phyloP scores from a whole-genome alignment of 2,329 filamentous ascomycete species.

The Diaporthe eres region DNA sequence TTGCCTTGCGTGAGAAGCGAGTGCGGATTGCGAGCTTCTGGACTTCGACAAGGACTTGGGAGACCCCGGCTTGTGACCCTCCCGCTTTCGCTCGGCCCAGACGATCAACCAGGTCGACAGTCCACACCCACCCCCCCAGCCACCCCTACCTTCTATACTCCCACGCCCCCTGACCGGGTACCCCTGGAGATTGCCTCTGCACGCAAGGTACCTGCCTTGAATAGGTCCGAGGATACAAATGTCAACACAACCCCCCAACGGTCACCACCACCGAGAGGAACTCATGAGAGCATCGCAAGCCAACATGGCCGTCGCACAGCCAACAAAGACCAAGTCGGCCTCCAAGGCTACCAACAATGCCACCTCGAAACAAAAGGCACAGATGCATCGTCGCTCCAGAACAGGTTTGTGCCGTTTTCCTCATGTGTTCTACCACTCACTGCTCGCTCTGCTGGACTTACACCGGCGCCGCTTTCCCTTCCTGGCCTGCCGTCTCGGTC shows the following conservation, averaged over 20 bases:
- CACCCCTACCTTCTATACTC: constrained; percentile 44
- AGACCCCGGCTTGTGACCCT: constrained; percentile 52
- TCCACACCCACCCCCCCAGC: constrained; percentile 45
- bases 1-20: constrained; percentile 44
- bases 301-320: constrained; percentile 74
- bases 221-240: constrained; percentile 67
- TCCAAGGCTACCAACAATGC: constrained; percentile 65
- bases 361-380: constrained; percentile 77
- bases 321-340: constrained; percentile 70
- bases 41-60: constrained; percentile 50
- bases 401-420: constrained; percentile 78
- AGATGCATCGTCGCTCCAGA: constrained; percentile 94
- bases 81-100: constrained; percentile 60
- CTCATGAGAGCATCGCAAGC: constrained; percentile 64
- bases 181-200: constrained; percentile 42
- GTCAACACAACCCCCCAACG: constrained; percentile 75
- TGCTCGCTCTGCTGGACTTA: constrained; percentile 13
- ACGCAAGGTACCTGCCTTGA: constrained; percentile 59
- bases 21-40: constrained; percentile 44
- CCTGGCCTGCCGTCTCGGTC: constrained; percentile 44
- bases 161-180: constrained; percentile 47
- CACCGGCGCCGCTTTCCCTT: constrained; percentile 8
- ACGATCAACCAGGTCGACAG: constrained; percentile 44
- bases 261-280: constrained; percentile 58
- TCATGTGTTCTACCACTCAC: constrained; percentile 40